phyloP scores from a whole-genome alignment of 1,139 yeast species.

The Yamadazyma atlantica region DNA sequence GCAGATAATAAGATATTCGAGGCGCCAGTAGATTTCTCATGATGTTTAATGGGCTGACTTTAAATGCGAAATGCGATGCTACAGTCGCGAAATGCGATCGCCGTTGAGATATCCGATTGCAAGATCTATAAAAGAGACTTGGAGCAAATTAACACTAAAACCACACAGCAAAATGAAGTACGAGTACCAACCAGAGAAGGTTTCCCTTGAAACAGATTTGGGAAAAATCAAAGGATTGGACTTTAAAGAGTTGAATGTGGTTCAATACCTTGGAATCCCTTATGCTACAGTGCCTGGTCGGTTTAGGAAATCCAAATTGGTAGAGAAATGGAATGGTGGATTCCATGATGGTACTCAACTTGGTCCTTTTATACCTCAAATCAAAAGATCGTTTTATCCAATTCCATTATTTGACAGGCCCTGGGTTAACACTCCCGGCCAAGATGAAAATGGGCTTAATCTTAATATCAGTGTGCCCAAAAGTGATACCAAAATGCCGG shows the following conservation, averaged over 20 bases:
- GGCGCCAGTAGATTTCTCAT: too few relatives aligned
- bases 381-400: slow-evolving; percentile 12
- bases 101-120: too few relatives aligned
- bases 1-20: too few relatives aligned
- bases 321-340: slow-evolving; percentile 7
- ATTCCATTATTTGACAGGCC: slow-evolving; percentile 11
- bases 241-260: slow-evolving; percentile 7
- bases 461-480: slow-evolving; percentile 7
- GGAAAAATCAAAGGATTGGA: slow-evolving; percentile 6
- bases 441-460: slow-evolving; percentile 7
- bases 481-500: slow-evolving; percentile 9
- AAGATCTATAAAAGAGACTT: too few relatives aligned
- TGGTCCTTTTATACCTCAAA: slow-evolving; percentile 11
- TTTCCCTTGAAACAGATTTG: too few relatives aligned
- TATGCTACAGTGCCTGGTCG: slow-evolving; percentile 15
- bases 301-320: slow-evolving; percentile 12
- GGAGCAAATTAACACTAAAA: too few relatives aligned
- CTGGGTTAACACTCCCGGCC: slow-evolving; percentile 4
- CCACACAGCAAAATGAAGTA: too few relatives aligned
- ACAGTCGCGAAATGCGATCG: too few relatives aligned
- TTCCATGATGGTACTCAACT: slow-evolving; percentile 11
- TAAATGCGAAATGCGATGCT: too few relatives aligned
- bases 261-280: slow-evolving; percentile 12
- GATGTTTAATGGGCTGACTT: too few relatives aligned
- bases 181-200: too few relatives aligned